A percentile compares a stretch with the other conserved stretches of the same genome.
Evolutionary conservation across 2,329 filamentous ascomycete genomes (phyloP).

Genomic region (Cladophialophora exuberans): DNA sequence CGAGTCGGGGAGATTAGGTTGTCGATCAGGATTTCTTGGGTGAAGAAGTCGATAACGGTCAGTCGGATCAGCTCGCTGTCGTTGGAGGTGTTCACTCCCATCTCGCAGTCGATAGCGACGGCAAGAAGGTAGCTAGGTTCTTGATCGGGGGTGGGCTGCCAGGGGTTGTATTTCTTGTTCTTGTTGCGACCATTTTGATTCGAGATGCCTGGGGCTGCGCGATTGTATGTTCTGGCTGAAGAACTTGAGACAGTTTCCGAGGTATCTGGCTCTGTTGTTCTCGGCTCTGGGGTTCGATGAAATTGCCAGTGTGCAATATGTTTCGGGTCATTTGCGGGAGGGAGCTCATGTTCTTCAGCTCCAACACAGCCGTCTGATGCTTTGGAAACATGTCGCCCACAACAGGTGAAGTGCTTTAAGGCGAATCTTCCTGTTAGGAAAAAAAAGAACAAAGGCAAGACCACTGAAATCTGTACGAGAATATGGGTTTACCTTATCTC

Average conservation of each 20-base stretch:
- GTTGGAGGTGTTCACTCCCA: constrained; percentile 53
- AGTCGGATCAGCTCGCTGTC: constrained; percentile 57
- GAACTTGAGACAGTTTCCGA: background rate
- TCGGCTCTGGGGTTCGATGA: constrained; percentile 7
- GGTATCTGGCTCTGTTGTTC: background rate
- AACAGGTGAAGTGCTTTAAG: constrained; percentile 23
- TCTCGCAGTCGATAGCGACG: constrained; percentile 60
- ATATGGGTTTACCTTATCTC: constrained; percentile 5
- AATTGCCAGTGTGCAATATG: constrained; percentile 14
- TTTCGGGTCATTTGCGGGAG: constrained; percentile 1
- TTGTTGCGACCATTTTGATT: background rate
- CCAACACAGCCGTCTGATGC: constrained; percentile 17
- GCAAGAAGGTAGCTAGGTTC: constrained; percentile 20
- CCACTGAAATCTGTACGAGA: background rate
- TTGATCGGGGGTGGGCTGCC: background rate
- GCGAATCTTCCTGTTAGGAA: background rate
- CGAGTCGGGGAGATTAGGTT: constrained; percentile 54
- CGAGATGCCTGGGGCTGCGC: background rate
- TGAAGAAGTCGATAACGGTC: constrained; percentile 57
- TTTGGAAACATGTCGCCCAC: constrained; percentile 11
- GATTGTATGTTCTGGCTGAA: background rate
- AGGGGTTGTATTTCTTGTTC: background rate
- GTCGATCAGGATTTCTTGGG: constrained; percentile 52
- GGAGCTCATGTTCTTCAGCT: constrained; percentile 2
- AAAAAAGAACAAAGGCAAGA: background rate